Conservation (phyloP, 345 rosid species). For the Physaria fendleri region DNA sequence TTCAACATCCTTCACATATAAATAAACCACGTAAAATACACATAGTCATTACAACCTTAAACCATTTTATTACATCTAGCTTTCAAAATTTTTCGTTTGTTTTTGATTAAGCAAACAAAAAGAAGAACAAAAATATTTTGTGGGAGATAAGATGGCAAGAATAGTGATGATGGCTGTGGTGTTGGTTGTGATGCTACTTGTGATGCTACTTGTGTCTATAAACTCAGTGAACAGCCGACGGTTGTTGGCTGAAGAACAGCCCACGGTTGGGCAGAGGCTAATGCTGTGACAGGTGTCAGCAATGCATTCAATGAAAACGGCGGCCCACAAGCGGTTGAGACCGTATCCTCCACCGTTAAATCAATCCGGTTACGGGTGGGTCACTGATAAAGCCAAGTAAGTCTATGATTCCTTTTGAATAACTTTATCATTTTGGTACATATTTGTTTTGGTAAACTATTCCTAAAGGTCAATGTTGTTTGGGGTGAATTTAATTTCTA, state of each 20-base stretch:
- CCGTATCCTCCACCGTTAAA: slow-evolving; percentile 12
- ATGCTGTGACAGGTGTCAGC: background rate
- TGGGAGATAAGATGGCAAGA: slow-evolving; percentile 12
- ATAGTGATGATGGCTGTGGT: background rate
- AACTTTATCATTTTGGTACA: background rate
- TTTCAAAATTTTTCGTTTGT: background rate
- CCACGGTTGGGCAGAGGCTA: slow-evolving; percentile 18
- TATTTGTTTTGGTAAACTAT: background rate
- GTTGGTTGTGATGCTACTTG: too few species aligned
- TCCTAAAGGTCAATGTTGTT: too few species aligned
- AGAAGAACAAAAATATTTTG: slow-evolving; percentile 1
- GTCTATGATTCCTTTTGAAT: background rate
- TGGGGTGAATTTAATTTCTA: too few species aligned
- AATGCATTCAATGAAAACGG: slow-evolving; percentile 27
- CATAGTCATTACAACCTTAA: background rate
- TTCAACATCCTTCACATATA: background rate
- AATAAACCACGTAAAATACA: background rate
- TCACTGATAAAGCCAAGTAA: slow-evolving; percentile 24
- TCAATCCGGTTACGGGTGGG: slow-evolving; percentile 20
- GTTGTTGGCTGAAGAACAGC: slow-evolving; percentile 20
- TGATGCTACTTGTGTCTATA: slow-evolving; percentile 15
- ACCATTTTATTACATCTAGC: background rate
- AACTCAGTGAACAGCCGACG: background rate
- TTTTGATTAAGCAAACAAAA: background rate
- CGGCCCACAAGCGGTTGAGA: slow-evolving; percentile 4